phyloP scores from a whole-genome alignment of 495 filamentous ascomycete genomes.

The Penicillium ochrochloron region DNA sequence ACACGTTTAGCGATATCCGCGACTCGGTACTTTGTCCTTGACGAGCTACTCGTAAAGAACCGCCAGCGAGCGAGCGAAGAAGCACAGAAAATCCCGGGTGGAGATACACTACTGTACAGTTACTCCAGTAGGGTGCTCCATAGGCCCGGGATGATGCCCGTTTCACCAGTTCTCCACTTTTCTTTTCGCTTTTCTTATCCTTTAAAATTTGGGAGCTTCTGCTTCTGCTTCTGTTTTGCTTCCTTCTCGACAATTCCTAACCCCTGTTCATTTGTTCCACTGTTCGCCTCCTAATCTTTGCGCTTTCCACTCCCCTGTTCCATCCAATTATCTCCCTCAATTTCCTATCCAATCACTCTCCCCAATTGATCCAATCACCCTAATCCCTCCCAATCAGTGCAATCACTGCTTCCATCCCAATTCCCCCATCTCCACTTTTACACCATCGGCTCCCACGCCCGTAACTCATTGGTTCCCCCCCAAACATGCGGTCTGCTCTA shows the following conservation, averaged over 20 bases:
- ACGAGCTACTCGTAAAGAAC: background rate
- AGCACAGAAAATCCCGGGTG: conserved; percentile 2
- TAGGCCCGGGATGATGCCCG: background rate
- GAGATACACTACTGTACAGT: background rate
- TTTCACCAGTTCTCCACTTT: background rate
- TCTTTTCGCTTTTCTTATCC: background rate
- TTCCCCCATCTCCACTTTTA: background rate
- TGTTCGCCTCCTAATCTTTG: conserved; percentile 1
- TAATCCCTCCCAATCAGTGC: background rate
- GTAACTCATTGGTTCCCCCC: conserved; percentile 16
- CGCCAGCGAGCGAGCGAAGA: conserved; percentile 9
- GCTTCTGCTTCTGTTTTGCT: background rate
- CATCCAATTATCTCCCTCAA: background rate
- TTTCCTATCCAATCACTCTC: background rate
- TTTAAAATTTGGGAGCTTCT: background rate
- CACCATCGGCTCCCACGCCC: conserved; percentile 4
- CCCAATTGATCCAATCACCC: conserved; percentile 1
- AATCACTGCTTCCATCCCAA: background rate
- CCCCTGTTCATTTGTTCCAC: background rate
- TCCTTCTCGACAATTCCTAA: too few species aligned
- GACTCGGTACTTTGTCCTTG: background rate
- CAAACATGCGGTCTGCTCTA: conserved; percentile 30
- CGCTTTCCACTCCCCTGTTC: background rate
- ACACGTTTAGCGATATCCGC: background rate
- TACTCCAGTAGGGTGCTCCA: background rate